Evolutionary conservation across 192 early-diverging fungal species (phyloP).

Genomic region (Phlyctochytrium arcticum): DNA sequence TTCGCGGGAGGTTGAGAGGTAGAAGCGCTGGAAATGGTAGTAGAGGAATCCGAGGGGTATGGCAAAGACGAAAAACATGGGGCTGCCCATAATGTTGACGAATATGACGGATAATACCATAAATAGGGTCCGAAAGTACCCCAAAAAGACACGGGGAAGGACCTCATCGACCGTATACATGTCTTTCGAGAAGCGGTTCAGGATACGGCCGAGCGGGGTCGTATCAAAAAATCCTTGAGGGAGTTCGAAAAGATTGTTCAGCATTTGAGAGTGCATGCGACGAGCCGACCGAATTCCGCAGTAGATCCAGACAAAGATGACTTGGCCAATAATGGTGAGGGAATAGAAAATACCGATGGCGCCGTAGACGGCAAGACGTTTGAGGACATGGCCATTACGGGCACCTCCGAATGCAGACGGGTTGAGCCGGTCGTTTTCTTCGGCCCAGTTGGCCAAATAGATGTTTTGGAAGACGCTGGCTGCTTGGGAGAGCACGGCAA

Average conservation of each 20-base stretch:
- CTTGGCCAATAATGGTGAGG: constrained; percentile 61
- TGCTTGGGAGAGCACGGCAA: constrained; percentile 42
- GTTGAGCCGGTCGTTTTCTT: constrained; percentile 36
- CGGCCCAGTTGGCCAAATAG: constrained; percentile 49
- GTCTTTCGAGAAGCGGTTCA: constrained; percentile 90
- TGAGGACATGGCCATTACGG: constrained; percentile 20
- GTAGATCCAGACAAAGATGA: constrained; percentile 69
- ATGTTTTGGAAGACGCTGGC: constrained; percentile 45
- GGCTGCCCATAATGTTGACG: constrained; percentile 46
- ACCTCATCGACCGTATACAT: constrained; percentile 74
- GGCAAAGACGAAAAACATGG: constrained; percentile 45
- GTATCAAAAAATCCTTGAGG: constrained; percentile 79
- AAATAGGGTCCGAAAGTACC: constrained; percentile 49
- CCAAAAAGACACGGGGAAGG: constrained; percentile 47
- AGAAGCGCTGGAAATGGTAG: constrained; percentile 50
- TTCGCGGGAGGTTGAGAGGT: constrained; percentile 52
- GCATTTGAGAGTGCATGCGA: constrained; percentile 69
- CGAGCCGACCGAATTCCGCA: constrained; percentile 77
- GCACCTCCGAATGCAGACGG: neutral
- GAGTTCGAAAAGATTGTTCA: constrained; percentile 51
- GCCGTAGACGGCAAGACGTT: constrained; percentile 78
- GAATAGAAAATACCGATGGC: constrained; percentile 68
- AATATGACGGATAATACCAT: constrained; percentile 42
- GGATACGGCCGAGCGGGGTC: constrained; percentile 78
- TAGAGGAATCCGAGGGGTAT: constrained; percentile 46